A percentile compares a stretch with the other conserved stretches of the same genome.
These are phyloP conservation scores for Tetradesmus obliquus DNA, from an alignment of 139 green algal genomes.

Conservation along the genomic window DNA sequence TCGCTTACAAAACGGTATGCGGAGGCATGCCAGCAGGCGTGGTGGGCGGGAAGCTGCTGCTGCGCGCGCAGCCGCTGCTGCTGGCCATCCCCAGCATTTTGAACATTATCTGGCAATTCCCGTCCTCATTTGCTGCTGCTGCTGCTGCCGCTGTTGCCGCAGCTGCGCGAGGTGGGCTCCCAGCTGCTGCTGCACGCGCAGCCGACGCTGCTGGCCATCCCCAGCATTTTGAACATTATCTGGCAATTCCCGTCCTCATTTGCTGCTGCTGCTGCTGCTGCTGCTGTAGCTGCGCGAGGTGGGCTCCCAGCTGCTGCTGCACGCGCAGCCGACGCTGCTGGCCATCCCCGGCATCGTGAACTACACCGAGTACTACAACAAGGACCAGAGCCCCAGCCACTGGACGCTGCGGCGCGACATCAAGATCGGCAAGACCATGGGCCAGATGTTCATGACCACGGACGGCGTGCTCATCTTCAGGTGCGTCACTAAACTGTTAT, in stretches of 20 bases:
- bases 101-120: too few species aligned
- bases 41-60: too few species aligned
- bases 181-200: constrained; percentile 25
- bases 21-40: too few species aligned
- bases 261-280: constrained; percentile 5
- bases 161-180: constrained; percentile 30
- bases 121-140: too few species aligned
- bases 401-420: constrained; percentile 44
- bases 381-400: neutral
- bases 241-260: too few species aligned
- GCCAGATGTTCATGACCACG: constrained; percentile 47
- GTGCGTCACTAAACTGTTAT: neutral
- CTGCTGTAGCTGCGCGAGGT: constrained; percentile 26
- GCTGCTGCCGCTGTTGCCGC: neutral
- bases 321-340: constrained; percentile 5
- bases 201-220: constrained; percentile 21
- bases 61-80: too few species aligned
- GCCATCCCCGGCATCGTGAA: constrained; percentile 21
- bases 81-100: too few species aligned
- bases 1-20: too few species aligned
- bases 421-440: constrained; percentile 23
- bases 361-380: constrained; percentile 41
- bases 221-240: constrained; percentile 2
- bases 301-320: constrained; percentile 29
- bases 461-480: constrained; percentile 52